Conservation (phyloP, 371 early-diverging fungal genomes). For the Blyttiomyces sp. region DNA sequence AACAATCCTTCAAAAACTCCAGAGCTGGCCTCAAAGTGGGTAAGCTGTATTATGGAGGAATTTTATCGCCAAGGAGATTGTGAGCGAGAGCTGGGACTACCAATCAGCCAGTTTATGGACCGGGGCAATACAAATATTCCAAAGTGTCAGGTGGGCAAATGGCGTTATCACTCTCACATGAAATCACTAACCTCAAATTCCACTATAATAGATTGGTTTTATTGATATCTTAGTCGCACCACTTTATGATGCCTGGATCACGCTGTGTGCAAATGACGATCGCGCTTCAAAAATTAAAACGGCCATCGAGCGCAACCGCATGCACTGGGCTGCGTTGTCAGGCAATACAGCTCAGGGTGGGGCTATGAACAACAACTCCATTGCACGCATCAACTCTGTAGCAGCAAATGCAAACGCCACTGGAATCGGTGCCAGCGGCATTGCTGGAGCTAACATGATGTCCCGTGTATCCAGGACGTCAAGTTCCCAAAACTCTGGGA, state of each 20-base stretch:
- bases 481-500: too few relatives aligned
- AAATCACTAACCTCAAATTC: not conserved
- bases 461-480: too few relatives aligned
- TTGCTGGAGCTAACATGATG: too few relatives aligned
- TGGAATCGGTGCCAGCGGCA: too few relatives aligned
- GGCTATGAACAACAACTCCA: too few relatives aligned
- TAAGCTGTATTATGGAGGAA: constrained; percentile 46
- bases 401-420: too few relatives aligned
- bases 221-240: constrained; percentile 45
- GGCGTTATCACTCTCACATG: not conserved
- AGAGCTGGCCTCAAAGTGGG: constrained; percentile 45
- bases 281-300: constrained; percentile 5
- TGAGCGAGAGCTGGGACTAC: constrained; percentile 26
- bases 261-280: constrained; percentile 6
- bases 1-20: constrained; percentile 50
- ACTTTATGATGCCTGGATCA: constrained; percentile 41
- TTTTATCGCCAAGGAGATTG: constrained; percentile 36
- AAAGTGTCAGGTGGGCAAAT: constrained; percentile 33
- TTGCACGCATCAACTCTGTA: too few relatives aligned
- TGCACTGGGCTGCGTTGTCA: constrained; percentile 11
- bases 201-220: constrained; percentile 33
- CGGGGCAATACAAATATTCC: constrained; percentile 36
- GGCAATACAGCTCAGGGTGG: too few relatives aligned
- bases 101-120: constrained; percentile 44
- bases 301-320: constrained; percentile 16